Conservation (phyloP, 2,329 filamentous ascomycete genomes). For the Colletotrichum destructivum region DNA sequence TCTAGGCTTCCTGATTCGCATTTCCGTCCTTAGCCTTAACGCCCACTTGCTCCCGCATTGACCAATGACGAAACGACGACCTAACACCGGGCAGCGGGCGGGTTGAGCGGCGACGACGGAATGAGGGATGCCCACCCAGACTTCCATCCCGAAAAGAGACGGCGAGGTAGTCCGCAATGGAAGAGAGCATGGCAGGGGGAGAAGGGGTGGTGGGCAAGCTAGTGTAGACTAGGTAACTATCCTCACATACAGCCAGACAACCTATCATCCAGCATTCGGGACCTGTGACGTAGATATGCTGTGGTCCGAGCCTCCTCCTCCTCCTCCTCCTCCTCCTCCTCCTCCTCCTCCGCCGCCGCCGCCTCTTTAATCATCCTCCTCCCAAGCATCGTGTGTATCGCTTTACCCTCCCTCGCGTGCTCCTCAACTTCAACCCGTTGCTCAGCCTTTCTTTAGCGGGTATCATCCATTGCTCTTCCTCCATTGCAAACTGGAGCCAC, state of each 20-base stretch:
- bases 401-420: background rate
- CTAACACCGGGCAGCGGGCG: background rate
- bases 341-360: background rate
- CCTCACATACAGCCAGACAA: too few species aligned
- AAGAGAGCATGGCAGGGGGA: background rate
- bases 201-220: background rate
- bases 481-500: too few species aligned
- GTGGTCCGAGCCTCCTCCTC: background rate
- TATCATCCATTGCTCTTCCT: too few species aligned
- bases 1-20: background rate
- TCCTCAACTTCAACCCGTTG: background rate
- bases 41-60: background rate
- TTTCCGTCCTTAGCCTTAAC: background rate
- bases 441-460: background rate
- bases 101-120: background rate
- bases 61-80: background rate
- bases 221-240: too few species aligned
- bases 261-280: too few species aligned
- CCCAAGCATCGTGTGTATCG: background rate
- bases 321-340: too few species aligned
- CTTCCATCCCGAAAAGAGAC: background rate
- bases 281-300: slow-evolving; percentile 29
- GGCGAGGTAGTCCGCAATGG: background rate
- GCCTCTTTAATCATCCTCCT: background rate
- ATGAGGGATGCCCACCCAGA: background rate